Evolutionary conservation across 75 land plant species (phyloP).

Genomic region (Picea sitchensis): DNA sequence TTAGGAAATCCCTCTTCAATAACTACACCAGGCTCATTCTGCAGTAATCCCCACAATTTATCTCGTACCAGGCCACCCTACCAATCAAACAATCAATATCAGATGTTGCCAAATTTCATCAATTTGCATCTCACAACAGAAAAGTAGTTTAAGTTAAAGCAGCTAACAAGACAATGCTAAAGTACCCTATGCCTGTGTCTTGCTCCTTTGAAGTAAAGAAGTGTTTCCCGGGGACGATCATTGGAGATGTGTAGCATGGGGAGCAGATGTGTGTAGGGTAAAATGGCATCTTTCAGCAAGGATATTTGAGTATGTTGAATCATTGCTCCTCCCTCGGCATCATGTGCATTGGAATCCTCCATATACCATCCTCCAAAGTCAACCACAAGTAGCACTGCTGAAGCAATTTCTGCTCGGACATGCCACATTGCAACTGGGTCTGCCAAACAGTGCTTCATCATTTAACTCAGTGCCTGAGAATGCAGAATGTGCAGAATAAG

Average conservation of each 20-base stretch:
- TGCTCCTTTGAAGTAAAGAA: constrained; percentile 87
- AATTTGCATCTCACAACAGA: background rate
- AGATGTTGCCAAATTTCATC: background rate
- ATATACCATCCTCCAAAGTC: constrained; percentile 94
- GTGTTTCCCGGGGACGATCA: constrained; percentile 33
- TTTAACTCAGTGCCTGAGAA: constrained; percentile 55
- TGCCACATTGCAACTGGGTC: constrained; percentile 98
- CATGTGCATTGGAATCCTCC: constrained; percentile 51
- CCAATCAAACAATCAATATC: constrained; percentile 1
- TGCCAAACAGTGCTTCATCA: constrained; percentile 77
- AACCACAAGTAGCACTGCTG: constrained; percentile 71
- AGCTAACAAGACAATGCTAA: constrained; percentile 7
- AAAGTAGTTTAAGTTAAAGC: background rate
- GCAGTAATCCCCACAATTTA: constrained; percentile 73
- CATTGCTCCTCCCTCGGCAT: constrained; percentile 26
- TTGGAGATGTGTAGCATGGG: constrained; percentile 57
- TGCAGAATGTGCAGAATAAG: constrained; percentile 12
- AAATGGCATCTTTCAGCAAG: constrained; percentile 77
- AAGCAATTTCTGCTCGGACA: constrained; percentile 64
- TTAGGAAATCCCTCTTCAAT: constrained; percentile 95
- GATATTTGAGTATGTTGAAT: constrained; percentile 83
- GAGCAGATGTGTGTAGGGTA: constrained; percentile 87
- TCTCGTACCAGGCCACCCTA: constrained; percentile 82
- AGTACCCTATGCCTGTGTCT: constrained; percentile 81
- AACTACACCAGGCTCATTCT: constrained; percentile 53